Evolutionary conservation across 2,329 filamentous ascomycete species (phyloP), one percentile per base, ranked within the genome.

Genomic region (Reticulascus tulasneorum): DNA sequence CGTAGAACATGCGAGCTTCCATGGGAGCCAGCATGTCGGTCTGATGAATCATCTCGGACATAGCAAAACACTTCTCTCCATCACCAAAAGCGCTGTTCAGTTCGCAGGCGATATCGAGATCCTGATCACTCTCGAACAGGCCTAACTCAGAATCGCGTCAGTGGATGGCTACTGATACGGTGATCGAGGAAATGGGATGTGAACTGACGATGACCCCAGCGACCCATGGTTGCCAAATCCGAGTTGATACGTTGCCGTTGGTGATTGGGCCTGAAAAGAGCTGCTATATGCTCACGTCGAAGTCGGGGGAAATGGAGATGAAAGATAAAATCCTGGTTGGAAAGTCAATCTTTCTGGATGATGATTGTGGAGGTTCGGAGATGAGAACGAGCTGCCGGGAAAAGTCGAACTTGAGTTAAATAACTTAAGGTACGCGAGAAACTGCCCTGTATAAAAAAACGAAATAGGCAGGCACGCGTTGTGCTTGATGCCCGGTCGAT

Each of bases 121-220:
- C 29, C 6, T 7, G 4, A 6, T 39, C 30, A 12, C 25, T 12
- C 6, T 31, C 23, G 17, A 35, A 35, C 8, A 40, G 7, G 4
- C 36, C 23, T 39, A 5, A 5, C 1, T 15, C 15, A 11, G 3
- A 15, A 16, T 7, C 12, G 10, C 20, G 12, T 5, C 12, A 4
- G 16, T n/a, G 12, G 20, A 23, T n/a, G n/a, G n/a, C 6, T 26
- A 7, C n/a, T 10, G n/a, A 13, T 9, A n/a, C 6, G 17, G 6
- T n/a, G n/a, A n/a, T n/a, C n/a, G 20, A 19, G 13, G 13, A 4
- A 13, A 19, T 12, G 9, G 10, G 8, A 23, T 13, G 5, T 19
- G 13, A 17, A 16, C 24, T 8, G 26, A 34, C 23, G 30, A 1
- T 23, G 23, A n/a, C 30, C 30, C 38, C 36, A 35, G 11, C 25